Evolutionary conservation across 2,329 filamentous ascomycete genomes (phyloP), one percentile per base, ranked within the genome.

Genomic region (Mariannaea sp.): DNA sequence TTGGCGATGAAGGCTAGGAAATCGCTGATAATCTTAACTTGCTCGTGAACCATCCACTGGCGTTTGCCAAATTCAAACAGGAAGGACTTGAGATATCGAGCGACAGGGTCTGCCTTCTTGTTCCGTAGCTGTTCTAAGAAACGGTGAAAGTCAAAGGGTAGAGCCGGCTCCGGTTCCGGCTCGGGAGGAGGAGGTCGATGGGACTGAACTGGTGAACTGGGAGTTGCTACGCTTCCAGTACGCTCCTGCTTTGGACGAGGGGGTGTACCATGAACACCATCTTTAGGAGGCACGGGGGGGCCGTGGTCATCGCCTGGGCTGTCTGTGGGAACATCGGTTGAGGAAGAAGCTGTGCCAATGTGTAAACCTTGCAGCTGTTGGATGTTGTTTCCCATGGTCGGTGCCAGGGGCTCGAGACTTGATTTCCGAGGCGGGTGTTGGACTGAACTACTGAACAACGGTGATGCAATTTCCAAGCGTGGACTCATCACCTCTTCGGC

Each of bases 11-110:
- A 99, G 38, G 92, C 86, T 41, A 99, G 78, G 64, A 99, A 99
- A 70, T 99, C 95, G 61, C 90, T 86, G 56, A 99, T 96, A 58
- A 99, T 97, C 75, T 99, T 99, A 70, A 97, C 94, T 72, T 99
- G 94, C 74, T 99, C 94, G 70, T 99, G 94, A 6, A 97, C 94
- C 90, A 96, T 96, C 94, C 94, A 99, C 73, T 97, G 94, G 63
- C 92, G 90, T 77, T 97, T 99, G 29, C 86, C 90, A 73, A 99
- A 99, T 71, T 99, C 95, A 42, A 85, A 86, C 24, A 99, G 76
- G 66, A 99, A 99, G 0, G 94, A 97, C 60, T 95, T 90, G 39
- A 99, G 80, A 68, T 97, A 99, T 59, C 93, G 89, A 5, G 95
- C 95, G 2, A 99, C 93, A 1, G 95, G 94, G 66, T 99, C 95